Evolutionary conservation across 257 asterid species (phyloP), one percentile per base, ranked within the genome.

Genomic region (Solanum gracilifrons): DNA sequence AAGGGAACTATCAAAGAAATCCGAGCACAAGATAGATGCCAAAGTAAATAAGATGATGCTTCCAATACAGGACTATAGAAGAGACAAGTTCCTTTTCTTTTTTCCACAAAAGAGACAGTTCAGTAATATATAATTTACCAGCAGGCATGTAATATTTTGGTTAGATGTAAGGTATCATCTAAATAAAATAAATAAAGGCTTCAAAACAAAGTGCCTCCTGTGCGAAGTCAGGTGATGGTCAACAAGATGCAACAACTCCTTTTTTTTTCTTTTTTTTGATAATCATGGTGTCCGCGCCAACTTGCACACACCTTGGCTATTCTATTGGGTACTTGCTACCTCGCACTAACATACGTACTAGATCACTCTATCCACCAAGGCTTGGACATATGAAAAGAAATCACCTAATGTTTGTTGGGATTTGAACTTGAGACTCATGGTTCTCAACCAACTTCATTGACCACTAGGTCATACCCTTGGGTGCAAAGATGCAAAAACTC

Each of bases 1-100:
- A 91, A 88, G 69, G 88, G 87, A 85, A 84, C 74, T 89, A 89
- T 91, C 87, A 87, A 89, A 89, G 71, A 88, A 75, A 58, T 86
- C 69, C 23, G 39, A 85, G 82, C 8, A 31, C 11, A 46, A 80
- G 27, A 46, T 41, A 80, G 41, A 80, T 77, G 84, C 84, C 25
- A 43, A 79, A 43, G 64, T 2, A 43, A 46, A 46, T 29, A 80
- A 16, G 39, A 27, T 9, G 20, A 80, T 9, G 39, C 60, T 80
- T 80, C 20, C 68, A 80, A 80, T 46, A 46, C 2, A 80, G 68
- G n/a, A 43, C 6, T 29, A 29, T 29, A 5, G 41, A 46, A 80
- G 41, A 46, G 18, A 80, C 68, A 46, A 9, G 16, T 18, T 9
- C 66, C 21, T 46, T 9, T 48, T 46, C 39, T 2, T 79, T 29